Conservation (phyloP, 2,329 filamentous ascomycete species). For the Chaetomium strumarium region DNA sequence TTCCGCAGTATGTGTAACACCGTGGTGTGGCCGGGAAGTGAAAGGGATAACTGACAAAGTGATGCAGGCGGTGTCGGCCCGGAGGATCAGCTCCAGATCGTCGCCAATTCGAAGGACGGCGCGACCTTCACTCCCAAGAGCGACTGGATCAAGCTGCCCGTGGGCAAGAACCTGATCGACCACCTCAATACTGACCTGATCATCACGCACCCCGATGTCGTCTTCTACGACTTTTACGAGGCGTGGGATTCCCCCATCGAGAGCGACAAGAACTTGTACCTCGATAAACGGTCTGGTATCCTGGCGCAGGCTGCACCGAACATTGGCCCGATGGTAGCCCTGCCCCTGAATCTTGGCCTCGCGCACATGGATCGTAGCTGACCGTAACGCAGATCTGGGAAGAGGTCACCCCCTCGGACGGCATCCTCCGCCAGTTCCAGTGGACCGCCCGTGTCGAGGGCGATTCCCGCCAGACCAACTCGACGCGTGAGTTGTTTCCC, state of each 20-base stretch:
- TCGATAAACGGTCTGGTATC: conserved; percentile 49
- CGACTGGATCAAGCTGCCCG: conserved; percentile 53
- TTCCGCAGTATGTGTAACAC: conserved; percentile 45
- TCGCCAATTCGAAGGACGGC: conserved; percentile 45
- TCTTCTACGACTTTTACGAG: conserved; percentile 60
- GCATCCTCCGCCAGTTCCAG: conserved; percentile 56
- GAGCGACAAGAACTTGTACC: conserved; percentile 40
- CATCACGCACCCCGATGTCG: conserved; percentile 39
- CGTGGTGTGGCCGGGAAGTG: background rate
- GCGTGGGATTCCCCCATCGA: conserved; percentile 48
- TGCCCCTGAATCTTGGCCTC: background rate
- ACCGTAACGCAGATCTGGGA: conserved; percentile 42
- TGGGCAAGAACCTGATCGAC: conserved; percentile 54
- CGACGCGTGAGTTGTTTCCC: conserved; percentile 18
- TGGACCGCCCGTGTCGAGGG: conserved; percentile 45
- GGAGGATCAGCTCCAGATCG: conserved; percentile 49
- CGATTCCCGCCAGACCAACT: conserved; percentile 24
- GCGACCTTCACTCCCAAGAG: conserved; percentile 43
- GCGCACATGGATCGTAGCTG: conserved; percentile 1
- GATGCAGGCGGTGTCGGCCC: conserved; percentile 54
- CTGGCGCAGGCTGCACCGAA: conserved; percentile 61
- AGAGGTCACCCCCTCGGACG: conserved; percentile 50
- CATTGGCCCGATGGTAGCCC: conserved; percentile 48
- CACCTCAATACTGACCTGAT: conserved; percentile 47
- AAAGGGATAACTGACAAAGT: conserved; percentile 1